Evolutionary conservation across 306 rosid species (phyloP), one percentile per base, ranked within the genome.

Genomic region (Quercus rubra): DNA sequence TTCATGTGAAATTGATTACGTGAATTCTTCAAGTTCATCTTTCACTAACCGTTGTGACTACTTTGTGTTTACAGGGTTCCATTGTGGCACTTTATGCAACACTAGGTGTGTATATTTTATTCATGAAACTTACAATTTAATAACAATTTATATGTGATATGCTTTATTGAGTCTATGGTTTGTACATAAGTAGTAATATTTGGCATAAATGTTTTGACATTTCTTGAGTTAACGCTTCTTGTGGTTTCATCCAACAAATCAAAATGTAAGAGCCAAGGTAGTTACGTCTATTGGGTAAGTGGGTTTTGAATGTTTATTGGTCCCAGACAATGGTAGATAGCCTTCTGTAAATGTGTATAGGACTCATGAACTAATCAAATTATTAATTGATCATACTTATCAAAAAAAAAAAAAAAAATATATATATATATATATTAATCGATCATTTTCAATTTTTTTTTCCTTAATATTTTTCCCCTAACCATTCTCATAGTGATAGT

Each of bases 31-130:
- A 3, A 28, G 70, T 78, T 73, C 75, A 74, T 68, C 61, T 71
- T 73, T 77, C 70, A 63, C 87, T 90, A 79, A 76, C 63, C 11
- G 72, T 41, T 71, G 73, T 52, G 33, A 79, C 52, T 70, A 63
- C 70, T 77, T 56, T 88, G 82, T 73, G 63, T 86, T 49, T 49
- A 84, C 98, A 95, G 98, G 98, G 78, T 80, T 87, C 90, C 78
- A 28, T 76, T 67, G 94, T 76, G 0, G 97, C 91, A 61, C 35
- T 77, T 12, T 95, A 91, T 86, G 99, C 87, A 62, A 64, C 90
- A 68, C 55, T 82, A 83, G 99, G 99, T 90, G 72, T 35, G 92
- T 78, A 51, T 51, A 38, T 35, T 57, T 79, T 77, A 85, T 76
- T 79, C 74, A 55, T 75, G 23, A 6, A 78, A 70, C 82, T 31